Conservation (phyloP, 2,329 filamentous ascomycete species). For the Colletotrichum sp. region DNA sequence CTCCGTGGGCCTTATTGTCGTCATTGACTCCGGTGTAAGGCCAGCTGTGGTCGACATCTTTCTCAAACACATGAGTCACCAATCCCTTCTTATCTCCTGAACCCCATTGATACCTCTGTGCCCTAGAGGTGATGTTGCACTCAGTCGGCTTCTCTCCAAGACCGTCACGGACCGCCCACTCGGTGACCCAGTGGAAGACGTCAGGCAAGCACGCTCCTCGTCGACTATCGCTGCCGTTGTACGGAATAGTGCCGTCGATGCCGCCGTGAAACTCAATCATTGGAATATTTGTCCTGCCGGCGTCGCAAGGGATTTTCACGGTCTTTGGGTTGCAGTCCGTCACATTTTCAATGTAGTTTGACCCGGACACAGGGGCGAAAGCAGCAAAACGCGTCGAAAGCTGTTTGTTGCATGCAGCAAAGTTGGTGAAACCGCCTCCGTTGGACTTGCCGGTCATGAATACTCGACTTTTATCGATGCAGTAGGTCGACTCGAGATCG, state of each 20-base stretch:
- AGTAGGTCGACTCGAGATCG: constrained; percentile 39
- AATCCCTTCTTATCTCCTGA: background rate
- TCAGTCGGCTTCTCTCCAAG: constrained; percentile 5
- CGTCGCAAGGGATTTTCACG: constrained; percentile 39
- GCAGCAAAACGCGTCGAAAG: constrained; percentile 44
- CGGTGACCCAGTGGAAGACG: constrained; percentile 42
- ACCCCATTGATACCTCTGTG: background rate
- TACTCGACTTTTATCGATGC: constrained; percentile 43
- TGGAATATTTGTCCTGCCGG: constrained; percentile 40
- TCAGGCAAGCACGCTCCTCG: constrained; percentile 47
- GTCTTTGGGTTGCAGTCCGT: constrained; percentile 37
- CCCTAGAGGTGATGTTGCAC: background rate
- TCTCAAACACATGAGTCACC: background rate
- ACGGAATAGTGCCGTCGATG: constrained; percentile 49
- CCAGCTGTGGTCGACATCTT: constrained; percentile 23
- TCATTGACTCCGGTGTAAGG: constrained; percentile 17
- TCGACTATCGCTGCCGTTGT: constrained; percentile 40
- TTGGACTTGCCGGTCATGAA: constrained; percentile 51
- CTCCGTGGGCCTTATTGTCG: constrained; percentile 20
- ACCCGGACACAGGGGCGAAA: constrained; percentile 45
- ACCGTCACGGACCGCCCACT: constrained; percentile 41
- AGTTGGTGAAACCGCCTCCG: constrained; percentile 48
- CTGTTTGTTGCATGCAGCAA: constrained; percentile 42
- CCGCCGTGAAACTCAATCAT: constrained; percentile 58
- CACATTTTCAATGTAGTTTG: constrained; percentile 43